phyloP scores from a whole-genome alignment of 106 monocot genomes.

The Iris macrosiphon region DNA sequence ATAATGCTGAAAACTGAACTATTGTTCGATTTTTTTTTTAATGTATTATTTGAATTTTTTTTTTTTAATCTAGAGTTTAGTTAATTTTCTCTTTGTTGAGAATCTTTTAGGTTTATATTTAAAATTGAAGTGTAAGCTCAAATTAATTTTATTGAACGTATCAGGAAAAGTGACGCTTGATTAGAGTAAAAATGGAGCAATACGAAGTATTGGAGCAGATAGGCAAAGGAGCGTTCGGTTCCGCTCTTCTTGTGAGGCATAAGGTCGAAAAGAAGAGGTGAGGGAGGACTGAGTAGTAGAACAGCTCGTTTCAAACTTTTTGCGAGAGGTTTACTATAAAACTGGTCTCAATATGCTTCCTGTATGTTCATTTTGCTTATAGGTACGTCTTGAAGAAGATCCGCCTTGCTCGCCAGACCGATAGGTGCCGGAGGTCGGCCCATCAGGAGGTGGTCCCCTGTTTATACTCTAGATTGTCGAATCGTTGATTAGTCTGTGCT shows the following conservation, averaged over 20 bases:
- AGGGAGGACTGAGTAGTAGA: neutral
- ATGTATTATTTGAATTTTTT: too few relatives aligned
- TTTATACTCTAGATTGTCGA: too few relatives aligned
- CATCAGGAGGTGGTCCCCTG: constrained; percentile 68
- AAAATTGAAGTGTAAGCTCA: too few relatives aligned
- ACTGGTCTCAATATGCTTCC: neutral
- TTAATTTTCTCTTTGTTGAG: too few relatives aligned
- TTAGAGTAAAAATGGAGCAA: constrained; percentile 58
- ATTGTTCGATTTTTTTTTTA: too few relatives aligned
- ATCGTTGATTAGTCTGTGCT: too few relatives aligned
- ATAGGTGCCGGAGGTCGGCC: constrained; percentile 77
- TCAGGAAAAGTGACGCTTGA: neutral
- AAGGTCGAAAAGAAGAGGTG: constrained; percentile 60
- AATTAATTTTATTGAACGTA: neutral
- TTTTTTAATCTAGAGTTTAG: too few relatives aligned
- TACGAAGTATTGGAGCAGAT: constrained; percentile 99
- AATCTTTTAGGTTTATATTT: too few relatives aligned
- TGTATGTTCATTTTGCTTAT: constrained; percentile 1
- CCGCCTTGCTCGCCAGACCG: constrained; percentile 92
- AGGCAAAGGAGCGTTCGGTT: constrained; percentile 96
- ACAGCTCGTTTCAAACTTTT: neutral
- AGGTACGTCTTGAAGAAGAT: constrained; percentile 99
- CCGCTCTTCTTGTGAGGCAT: constrained; percentile 89
- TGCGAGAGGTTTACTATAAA: neutral
- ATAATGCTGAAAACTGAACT: too few relatives aligned